These are phyloP conservation scores for Eucalyptus coolabah DNA, from an alignment of 345 rosid genomes.

Conservation along the genomic window DNA sequence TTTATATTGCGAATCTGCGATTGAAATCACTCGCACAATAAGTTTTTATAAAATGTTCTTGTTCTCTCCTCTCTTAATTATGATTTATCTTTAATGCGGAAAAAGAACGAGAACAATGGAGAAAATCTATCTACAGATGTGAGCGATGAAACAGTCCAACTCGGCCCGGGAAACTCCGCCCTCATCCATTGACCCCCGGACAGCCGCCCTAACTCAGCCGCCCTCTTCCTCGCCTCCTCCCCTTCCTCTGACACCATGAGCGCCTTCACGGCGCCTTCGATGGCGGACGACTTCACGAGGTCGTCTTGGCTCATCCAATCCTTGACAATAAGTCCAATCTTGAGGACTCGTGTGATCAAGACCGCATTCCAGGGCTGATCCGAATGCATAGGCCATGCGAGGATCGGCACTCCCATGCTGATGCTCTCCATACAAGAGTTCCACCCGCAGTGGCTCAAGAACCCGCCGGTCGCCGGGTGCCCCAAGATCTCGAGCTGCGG, in stretches of 20 bases:
- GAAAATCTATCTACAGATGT: conserved; percentile 23
- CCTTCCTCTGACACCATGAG: conserved; percentile 46
- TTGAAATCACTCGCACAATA: neutral
- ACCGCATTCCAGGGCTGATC: conserved; percentile 46
- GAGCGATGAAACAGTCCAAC: conserved; percentile 32
- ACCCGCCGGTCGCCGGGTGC: conserved; percentile 33
- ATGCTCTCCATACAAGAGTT: conserved; percentile 71
- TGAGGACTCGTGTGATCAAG: conserved; percentile 22
- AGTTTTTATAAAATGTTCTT: neutral
- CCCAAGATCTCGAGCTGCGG: conserved; percentile 51
- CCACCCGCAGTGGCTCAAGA: conserved; percentile 65
- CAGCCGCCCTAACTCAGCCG: conserved; percentile 5
- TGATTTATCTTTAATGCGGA: neutral
- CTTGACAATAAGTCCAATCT: conserved; percentile 16
- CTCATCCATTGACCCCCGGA: conserved; percentile 9
- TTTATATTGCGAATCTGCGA: neutral
- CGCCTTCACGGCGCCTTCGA: conserved; percentile 18
- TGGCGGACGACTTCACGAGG: neutral
- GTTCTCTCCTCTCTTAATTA: neutral
- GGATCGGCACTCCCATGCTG: conserved; percentile 49
- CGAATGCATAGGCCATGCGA: conserved; percentile 59
- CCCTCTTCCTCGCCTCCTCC: conserved; percentile 29
- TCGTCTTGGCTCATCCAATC: conserved; percentile 15
- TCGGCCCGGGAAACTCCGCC: conserved; percentile 35
- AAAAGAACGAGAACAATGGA: neutral